Conservation (phyloP, 2,329 filamentous ascomycete genomes). For the Arthroderma uncinatum region DNA sequence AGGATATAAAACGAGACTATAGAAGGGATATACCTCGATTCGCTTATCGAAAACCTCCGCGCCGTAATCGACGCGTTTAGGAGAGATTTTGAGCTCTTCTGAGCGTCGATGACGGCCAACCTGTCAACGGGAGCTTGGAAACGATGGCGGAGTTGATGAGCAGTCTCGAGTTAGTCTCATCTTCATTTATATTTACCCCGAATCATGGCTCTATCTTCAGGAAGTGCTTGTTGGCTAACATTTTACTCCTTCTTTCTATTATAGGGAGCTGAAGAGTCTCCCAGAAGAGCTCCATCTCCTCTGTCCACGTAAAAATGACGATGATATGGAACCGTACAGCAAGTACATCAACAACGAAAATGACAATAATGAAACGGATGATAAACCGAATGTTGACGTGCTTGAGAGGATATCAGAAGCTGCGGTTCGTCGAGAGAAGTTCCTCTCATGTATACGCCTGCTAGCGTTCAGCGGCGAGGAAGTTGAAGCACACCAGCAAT, state of each 20-base stretch:
- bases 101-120: slow-evolving; percentile 1
- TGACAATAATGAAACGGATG: slow-evolving; percentile 31
- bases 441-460: slow-evolving; percentile 57
- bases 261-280: slow-evolving; percentile 35
- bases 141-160: slow-evolving; percentile 32
- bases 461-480: slow-evolving; percentile 55
- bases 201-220: neutral
- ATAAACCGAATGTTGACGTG: slow-evolving; percentile 29
- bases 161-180: slow-evolving; percentile 29
- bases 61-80: neutral
- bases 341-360: slow-evolving; percentile 24
- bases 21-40: neutral
- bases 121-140: neutral
- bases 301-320: slow-evolving; percentile 53
- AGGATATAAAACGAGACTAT: no score
- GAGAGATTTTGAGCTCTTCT: neutral
- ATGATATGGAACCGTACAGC: slow-evolving; percentile 55
- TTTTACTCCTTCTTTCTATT: neutral
- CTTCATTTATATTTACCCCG: neutral
- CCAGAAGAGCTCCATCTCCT: slow-evolving; percentile 50
- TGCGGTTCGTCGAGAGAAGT: slow-evolving; percentile 47
- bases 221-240: slow-evolving; percentile 4
- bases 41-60: neutral
- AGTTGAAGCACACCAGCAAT: slow-evolving; percentile 48
- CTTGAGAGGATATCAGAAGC: slow-evolving; percentile 44